Percentiles rank a stretch among this genome's conserved stretches.
These are phyloP conservation scores for Cystobasidium tubakii DNA, from an alignment of 768 basidiomycete species.

Conservation along the genomic window DNA sequence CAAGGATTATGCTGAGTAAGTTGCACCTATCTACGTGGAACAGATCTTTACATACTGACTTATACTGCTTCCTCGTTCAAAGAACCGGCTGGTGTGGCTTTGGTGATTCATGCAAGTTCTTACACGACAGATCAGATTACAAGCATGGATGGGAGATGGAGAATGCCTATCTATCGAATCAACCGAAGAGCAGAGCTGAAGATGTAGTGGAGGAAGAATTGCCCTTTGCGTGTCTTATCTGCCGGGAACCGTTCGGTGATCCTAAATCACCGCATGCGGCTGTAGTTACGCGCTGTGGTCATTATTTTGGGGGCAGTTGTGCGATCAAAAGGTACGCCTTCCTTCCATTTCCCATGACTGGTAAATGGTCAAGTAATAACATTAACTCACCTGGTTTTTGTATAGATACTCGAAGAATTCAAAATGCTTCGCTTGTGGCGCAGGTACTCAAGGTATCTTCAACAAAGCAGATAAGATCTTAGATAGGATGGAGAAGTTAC, in stretches of 20 bases:
- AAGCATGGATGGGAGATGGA: constrained; percentile 99
- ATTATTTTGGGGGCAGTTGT: constrained; percentile 91
- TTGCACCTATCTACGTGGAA: background rate
- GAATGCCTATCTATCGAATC: constrained; percentile 60
- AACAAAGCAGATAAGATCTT: constrained; percentile 67
- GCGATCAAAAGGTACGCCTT: constrained; percentile 62
- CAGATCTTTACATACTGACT: background rate
- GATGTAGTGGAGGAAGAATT: constrained; percentile 64
- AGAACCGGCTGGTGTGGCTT: constrained; percentile 97
- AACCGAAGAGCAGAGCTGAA: constrained; percentile 60
- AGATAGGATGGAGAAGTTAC: constrained; percentile 72
- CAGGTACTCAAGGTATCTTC: constrained; percentile 91
- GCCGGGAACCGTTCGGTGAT: constrained; percentile 87
- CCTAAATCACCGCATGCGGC: constrained; percentile 51
- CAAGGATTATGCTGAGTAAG: constrained; percentile 26
- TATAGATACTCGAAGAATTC: constrained; percentile 80
- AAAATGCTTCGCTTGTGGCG: constrained; percentile 89
- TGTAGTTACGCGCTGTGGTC: constrained; percentile 89
- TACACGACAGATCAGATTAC: constrained; percentile 87
- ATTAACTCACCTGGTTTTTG: background rate
- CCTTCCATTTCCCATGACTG: background rate
- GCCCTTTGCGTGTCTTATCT: constrained; percentile 97
- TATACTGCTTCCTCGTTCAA: background rate
- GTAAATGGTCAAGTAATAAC: no score
- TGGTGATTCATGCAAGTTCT: constrained; percentile 89